These are phyloP conservation scores for Phytopythium helicoides DNA, from an alignment of 352 stramenopile species.

Conservation along the genomic window DNA sequence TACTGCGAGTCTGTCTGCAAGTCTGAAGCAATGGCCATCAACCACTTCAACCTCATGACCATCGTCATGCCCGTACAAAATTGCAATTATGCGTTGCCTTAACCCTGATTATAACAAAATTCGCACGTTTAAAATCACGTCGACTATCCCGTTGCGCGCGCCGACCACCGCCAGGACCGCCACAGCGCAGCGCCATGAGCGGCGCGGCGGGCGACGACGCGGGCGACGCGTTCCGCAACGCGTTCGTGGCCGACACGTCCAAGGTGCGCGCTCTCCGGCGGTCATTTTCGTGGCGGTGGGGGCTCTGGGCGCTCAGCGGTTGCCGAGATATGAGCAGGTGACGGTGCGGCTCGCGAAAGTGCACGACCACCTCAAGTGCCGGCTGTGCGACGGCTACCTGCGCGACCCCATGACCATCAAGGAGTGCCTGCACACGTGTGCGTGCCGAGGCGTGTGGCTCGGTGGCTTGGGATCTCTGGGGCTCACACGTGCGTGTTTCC, in stretches of 20 bases:
- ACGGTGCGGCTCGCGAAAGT: conserved; percentile 43
- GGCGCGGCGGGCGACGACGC: conserved; percentile 1
- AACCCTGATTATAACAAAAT: too few species aligned
- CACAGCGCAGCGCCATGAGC: background rate
- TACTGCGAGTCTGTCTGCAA: background rate
- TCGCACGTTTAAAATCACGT: too few species aligned
- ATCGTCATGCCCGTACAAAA: too few species aligned
- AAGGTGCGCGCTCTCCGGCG: conserved; percentile 18
- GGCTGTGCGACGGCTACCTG: conserved; percentile 67
- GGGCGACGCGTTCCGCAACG: conserved; percentile 20
- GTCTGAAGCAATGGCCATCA: too few species aligned
- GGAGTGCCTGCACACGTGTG: conserved; percentile 82
- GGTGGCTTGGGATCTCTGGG: too few species aligned
- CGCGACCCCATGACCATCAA: conserved; percentile 69
- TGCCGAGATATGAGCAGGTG: conserved; percentile 18
- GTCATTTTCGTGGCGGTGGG: background rate
- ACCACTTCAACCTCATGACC: too few species aligned
- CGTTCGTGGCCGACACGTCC: conserved; percentile 34
- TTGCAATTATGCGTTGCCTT: too few species aligned
- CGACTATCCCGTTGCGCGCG: too few species aligned
- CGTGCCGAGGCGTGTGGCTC: too few species aligned
- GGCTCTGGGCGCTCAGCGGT: background rate
- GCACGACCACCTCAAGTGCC: conserved; percentile 61
- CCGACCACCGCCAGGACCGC: too few species aligned
- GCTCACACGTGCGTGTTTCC: background rate